Base-by-base conservation (phyloP, 2,329 filamentous ascomycete species). In the Sarocladiaceae sp. region DNA sequence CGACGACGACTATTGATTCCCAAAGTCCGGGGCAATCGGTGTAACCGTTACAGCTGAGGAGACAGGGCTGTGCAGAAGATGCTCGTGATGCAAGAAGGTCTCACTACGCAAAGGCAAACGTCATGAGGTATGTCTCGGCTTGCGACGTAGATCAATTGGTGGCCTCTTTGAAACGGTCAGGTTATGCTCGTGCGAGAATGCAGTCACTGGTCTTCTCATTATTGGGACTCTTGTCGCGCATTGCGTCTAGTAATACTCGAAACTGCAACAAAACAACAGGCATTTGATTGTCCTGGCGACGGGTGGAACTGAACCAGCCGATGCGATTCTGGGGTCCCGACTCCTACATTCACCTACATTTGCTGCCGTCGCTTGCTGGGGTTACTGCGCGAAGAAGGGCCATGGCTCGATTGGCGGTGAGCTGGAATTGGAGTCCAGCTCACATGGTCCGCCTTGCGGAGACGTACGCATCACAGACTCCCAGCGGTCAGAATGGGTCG, bases 401-500 rank as follows among this genome's bases (percentile, higher is more conserved):
- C 37, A 27, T 16, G 18, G n/a, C 23, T 41, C 37, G 37, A 29
- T 41, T 41, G 37, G 37, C 37, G 37, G 37, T 41, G 37, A 41
- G 37, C 37, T 29, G 15, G n/a, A n/a, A n/a, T n/a, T n/a, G n/a
- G n/a, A n/a, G n/a, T n/a, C n/a, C n/a, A n/a, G n/a, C n/a, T n/a
- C n/a, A n/a, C n/a, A n/a, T n/a, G n/a, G n/a, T n/a, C n/a, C n/a
- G n/a, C n/a, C n/a, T n/a, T n/a, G n/a, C n/a, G n/a, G n/a, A n/a
- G n/a, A n/a, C n/a, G n/a, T n/a, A n/a, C n/a, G n/a, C n/a, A n/a
- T n/a, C n/a, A n/a, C n/a, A n/a, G n/a, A n/a, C n/a, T n/a, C n/a
- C n/a, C n/a, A n/a, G 37, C 37, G 37, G 37, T 29, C 37, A 41
- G 24, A n/a, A 18, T 29, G 6, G 20, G 4, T 5, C 26, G n/a